Base-by-base conservation (phyloP, 1,284 basidiomycete species). In the Trichosporon ovoides region DNA sequence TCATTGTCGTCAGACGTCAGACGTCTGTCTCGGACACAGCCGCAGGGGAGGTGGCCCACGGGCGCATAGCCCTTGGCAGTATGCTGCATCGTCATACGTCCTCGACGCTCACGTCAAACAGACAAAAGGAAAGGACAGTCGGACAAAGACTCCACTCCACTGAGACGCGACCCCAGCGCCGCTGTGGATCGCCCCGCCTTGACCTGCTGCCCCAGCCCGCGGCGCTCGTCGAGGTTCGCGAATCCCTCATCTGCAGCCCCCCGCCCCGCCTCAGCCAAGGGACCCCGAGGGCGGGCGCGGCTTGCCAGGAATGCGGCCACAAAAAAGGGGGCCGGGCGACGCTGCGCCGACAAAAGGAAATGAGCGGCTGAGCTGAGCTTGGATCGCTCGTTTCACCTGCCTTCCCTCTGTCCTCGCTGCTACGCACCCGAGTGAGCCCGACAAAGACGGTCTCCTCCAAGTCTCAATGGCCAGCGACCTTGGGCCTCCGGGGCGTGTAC, bases 361-460 rank as follows among this genome's bases (percentile, higher is more conserved):
- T 3, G 22, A 46, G 43, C 24, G 24, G 28, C 28, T 9, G n/a
- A 5, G 28, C 28, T 31, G 43, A 22, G 43, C 43, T 31, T 31
- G 11, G 43, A 48, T 48, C 43, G 43, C 43, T 48, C 43, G 43
- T 48, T 48, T 48, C 43, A 48, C 24, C 43, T 48, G 43, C 16
- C 16, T 31, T 28, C 9, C 24, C 43, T 28, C 43, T 48, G 24
- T 31, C 14, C 43, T 48, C 43, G 28, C 28, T 48, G 43, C 28
- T n/a, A 28, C 24, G 43, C 43, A 48, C 43, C 43, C 43, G 43
- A 48, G 14, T 48, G 43, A 48, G 43, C 43, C 43, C 43, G 43
- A 48, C 43, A 48, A 9, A 31, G 22, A n/a, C 14, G 22, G 28
- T 22, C n/a, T 22, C 28, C 43, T 48, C 43, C 22, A 31, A 48